Conservation (phyloP, 2,329 filamentous ascomycete genomes). For the Periconia sp. region DNA sequence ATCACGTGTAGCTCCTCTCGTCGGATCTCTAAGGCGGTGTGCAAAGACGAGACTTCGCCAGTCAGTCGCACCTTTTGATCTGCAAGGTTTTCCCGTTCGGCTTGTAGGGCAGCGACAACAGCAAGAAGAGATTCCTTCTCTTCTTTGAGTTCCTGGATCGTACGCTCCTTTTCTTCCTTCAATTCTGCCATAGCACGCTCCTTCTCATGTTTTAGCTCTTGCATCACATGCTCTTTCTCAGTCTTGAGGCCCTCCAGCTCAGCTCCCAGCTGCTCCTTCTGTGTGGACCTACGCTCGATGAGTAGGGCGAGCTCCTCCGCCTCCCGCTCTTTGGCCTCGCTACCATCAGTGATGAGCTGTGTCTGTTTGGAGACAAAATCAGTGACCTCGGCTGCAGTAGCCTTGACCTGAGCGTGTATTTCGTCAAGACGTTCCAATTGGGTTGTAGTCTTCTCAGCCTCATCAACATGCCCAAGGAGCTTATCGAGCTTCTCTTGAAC, state of each 20-base stretch:
- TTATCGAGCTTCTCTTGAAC: slow-evolving; percentile 63
- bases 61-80: slow-evolving; percentile 80
- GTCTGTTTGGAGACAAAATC: slow-evolving; percentile 81
- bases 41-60: slow-evolving; percentile 86
- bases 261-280: slow-evolving; percentile 65
- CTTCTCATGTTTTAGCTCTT: slow-evolving; percentile 50
- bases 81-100: slow-evolving; percentile 76
- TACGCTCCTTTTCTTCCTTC: slow-evolving; percentile 42
- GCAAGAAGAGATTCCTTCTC: slow-evolving; percentile 56
- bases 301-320: slow-evolving; percentile 80
- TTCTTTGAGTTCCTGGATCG: slow-evolving; percentile 41
- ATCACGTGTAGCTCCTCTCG: slow-evolving; percentile 90
- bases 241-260: slow-evolving; percentile 53
- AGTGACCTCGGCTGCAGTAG: slow-evolving; percentile 82
- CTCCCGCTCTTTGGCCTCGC: slow-evolving; percentile 78
- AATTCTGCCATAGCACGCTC: slow-evolving; percentile 44
- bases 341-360: slow-evolving; percentile 74
- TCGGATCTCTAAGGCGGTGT: slow-evolving; percentile 86
- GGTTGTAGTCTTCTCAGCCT: slow-evolving; percentile 71
- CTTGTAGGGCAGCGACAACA: slow-evolving; percentile 64
- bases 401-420: slow-evolving; percentile 85
- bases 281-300: slow-evolving; percentile 75
- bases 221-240: slow-evolving; percentile 49
- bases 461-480: slow-evolving; percentile 64
- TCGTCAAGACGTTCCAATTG: slow-evolving; percentile 85